Conservation (phyloP, 805 yeast genomes). For the Sugiyamaella floridensis region DNA sequence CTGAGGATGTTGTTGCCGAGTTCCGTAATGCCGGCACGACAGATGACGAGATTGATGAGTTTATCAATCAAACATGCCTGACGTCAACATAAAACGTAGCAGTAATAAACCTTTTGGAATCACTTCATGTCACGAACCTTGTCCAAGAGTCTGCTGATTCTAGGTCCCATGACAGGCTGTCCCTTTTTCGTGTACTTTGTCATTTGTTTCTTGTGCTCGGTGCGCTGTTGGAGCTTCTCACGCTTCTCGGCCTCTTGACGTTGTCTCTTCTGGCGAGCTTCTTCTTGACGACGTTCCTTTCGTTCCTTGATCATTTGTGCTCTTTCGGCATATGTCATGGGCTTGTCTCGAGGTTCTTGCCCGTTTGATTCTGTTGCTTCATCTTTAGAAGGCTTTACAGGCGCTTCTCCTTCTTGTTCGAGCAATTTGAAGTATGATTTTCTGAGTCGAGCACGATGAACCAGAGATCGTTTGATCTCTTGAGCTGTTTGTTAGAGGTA, state of each 20-base stretch:
- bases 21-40: neutral
- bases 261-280: conserved; percentile 32
- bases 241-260: conserved; percentile 35
- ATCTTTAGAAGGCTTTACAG: neutral
- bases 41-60: neutral
- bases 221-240: conserved; percentile 32
- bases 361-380: conserved; percentile 1
- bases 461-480: conserved; percentile 71
- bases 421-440: conserved; percentile 74
- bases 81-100: neutral
- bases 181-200: conserved; percentile 60
- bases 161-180: conserved; percentile 88
- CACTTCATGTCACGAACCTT: conserved; percentile 44
- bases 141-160: conserved; percentile 69
- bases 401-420: conserved; percentile 48
- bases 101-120: too few relatives aligned
- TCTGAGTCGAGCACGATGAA: conserved; percentile 74
- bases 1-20: neutral
- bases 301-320: conserved; percentile 33
- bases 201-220: conserved; percentile 40
- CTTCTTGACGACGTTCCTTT: conserved; percentile 35
- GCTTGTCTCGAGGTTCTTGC: conserved; percentile 15
- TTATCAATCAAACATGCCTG: neutral
- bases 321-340: conserved; percentile 30
- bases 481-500: conserved; percentile 30